Evolutionary conservation across 2,329 filamentous ascomycete genomes (phyloP).

Genomic region (Fusarium graminum): DNA sequence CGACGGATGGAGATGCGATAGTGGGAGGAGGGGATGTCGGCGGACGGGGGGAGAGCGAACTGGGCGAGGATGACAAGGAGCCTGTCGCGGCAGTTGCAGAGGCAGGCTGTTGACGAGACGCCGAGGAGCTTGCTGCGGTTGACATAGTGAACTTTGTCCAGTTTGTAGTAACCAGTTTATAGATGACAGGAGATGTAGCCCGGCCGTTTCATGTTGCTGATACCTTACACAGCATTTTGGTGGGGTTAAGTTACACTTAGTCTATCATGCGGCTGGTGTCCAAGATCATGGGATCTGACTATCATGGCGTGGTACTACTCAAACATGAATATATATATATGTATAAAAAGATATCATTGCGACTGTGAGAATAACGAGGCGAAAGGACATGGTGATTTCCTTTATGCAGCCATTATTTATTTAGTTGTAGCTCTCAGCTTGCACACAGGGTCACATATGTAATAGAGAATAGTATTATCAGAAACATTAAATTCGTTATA

Average conservation of each 20-base stretch:
- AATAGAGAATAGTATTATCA: slow-evolving; percentile 14
- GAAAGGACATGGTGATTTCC: background rate
- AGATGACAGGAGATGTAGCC: slow-evolving; percentile 19
- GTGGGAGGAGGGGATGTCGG: slow-evolving; percentile 46
- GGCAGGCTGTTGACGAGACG: slow-evolving; percentile 20
- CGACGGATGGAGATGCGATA: slow-evolving; percentile 44
- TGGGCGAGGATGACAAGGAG: slow-evolving; percentile 41
- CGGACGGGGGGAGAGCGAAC: slow-evolving; percentile 41
- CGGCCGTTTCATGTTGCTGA: slow-evolving; percentile 30
- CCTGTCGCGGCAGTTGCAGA: slow-evolving; percentile 23
- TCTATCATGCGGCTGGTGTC: slow-evolving; percentile 39
- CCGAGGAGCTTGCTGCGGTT: slow-evolving; percentile 18
- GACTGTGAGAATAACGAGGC: background rate
- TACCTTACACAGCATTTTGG: slow-evolving; percentile 36
- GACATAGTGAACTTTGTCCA: slow-evolving; percentile 27
- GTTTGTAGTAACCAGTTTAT: slow-evolving; percentile 9
- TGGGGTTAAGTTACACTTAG: slow-evolving; percentile 37
- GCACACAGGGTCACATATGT: background rate
- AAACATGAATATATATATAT: background rate
- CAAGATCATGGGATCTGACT: slow-evolving; percentile 38
- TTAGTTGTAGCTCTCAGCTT: background rate
- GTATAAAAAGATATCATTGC: background rate
- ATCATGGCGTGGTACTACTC: slow-evolving; percentile 4
- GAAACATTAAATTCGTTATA: slow-evolving; percentile 45
- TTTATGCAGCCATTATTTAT: background rate